These are phyloP conservation scores for Silene noctiflora DNA, from an alignment of 179 eudicot genomes.

Conservation along the genomic window DNA sequence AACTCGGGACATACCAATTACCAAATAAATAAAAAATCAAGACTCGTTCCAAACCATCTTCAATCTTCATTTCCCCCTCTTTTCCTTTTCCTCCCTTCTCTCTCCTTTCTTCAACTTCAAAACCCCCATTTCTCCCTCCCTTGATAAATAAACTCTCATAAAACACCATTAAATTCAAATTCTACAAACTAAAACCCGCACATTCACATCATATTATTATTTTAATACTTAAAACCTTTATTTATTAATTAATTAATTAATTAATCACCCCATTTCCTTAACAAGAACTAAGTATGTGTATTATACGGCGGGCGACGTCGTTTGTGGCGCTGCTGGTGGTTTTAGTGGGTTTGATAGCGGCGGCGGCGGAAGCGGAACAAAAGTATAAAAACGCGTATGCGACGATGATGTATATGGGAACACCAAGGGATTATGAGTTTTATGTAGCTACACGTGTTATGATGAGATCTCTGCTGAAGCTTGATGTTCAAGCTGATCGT, in stretches of 20 bases:
- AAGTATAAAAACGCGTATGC: constrained; percentile 66
- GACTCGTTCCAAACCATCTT: no score
- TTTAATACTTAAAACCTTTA: background rate
- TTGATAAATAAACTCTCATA: no score
- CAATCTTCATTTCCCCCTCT: background rate
- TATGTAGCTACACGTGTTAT: constrained; percentile 89
- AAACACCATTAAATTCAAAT: background rate
- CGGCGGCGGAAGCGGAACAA: background rate
- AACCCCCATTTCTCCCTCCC: background rate
- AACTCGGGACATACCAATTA: no score
- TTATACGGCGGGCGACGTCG: constrained; percentile 1
- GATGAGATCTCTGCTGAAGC: constrained; percentile 59
- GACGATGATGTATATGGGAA: constrained; percentile 99
- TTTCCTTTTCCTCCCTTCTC: background rate
- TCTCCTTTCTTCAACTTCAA: background rate
- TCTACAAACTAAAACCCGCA: background rate
- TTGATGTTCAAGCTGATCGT: constrained; percentile 73
- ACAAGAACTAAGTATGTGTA: background rate
- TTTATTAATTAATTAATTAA: background rate
- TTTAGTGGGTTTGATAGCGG: background rate
- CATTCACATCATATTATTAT: background rate
- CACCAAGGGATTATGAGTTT: constrained; percentile 96
- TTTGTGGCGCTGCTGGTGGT: background rate
- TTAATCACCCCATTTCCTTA: no score
- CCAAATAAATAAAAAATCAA: no score